These are phyloP conservation scores for Dendrothele bispora DNA, from an alignment of 768 basidiomycete genomes.

Conservation along the genomic window DNA sequence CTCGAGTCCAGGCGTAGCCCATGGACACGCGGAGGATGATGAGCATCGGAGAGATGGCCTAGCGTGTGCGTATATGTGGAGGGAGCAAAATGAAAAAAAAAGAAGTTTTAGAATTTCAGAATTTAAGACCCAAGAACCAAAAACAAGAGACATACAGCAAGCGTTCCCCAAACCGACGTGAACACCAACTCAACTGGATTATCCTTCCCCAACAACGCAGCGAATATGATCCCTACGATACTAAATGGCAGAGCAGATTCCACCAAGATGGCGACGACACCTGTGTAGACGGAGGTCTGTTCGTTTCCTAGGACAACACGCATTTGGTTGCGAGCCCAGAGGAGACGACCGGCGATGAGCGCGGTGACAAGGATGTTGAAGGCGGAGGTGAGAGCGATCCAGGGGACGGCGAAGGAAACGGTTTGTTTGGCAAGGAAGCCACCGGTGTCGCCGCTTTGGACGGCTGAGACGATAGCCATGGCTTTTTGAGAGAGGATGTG, in stretches of 20 bases:
- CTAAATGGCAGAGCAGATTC: conserved; percentile 30
- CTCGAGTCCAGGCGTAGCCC: too few species aligned
- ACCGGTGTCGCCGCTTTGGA: background rate
- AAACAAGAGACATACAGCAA: too few species aligned
- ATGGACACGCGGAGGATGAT: too few species aligned
- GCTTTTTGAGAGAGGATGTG: background rate
- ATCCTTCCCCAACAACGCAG: too few species aligned
- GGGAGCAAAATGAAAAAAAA: too few species aligned
- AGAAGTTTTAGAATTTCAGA: too few species aligned
- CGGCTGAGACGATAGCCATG: background rate
- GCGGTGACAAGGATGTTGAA: background rate
- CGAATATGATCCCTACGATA: conserved; percentile 26
- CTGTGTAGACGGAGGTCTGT: conserved; percentile 22
- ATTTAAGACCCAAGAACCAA: too few species aligned
- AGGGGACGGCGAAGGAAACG: background rate
- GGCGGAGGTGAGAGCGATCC: background rate
- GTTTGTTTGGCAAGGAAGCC: background rate
- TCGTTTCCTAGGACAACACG: conserved; percentile 10
- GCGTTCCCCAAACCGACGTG: too few species aligned
- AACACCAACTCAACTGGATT: too few species aligned
- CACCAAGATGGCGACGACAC: conserved; percentile 25
- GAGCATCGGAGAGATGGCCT: too few species aligned
- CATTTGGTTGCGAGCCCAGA: background rate
- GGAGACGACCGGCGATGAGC: background rate
- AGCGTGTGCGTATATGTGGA: too few species aligned